Percentiles rank a stretch among this genome's conserved stretches.
Evolutionary conservation across 2,329 filamentous ascomycete species (phyloP).

Genomic region (Colletotrichum theobromicola): DNA sequence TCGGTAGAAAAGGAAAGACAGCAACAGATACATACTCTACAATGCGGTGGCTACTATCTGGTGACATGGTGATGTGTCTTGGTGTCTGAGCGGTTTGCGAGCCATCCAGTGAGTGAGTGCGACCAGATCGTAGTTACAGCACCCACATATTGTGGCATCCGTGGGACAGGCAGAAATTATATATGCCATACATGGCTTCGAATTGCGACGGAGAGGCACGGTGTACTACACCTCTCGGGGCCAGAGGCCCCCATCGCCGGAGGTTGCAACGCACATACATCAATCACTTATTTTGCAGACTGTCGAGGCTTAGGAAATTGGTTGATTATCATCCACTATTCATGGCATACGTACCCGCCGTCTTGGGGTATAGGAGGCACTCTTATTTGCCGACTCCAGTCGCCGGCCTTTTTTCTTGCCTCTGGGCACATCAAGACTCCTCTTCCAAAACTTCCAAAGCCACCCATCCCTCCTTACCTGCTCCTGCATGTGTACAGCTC

Average conservation of each 20-base stretch:
- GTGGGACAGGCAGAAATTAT: not conserved
- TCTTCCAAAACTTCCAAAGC: not conserved
- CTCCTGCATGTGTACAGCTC: not conserved
- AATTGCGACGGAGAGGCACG: not conserved
- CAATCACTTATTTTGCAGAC: not conserved
- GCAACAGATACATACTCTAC: not conserved
- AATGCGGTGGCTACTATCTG: not conserved
- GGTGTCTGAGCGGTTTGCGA: not conserved
- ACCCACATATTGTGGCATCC: not conserved
- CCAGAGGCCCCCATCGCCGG: not conserved
- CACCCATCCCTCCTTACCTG: not conserved
- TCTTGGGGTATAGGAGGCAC: not conserved
- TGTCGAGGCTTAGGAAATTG: not conserved
- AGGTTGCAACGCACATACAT: not conserved
- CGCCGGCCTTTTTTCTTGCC: constrained; percentile 7
- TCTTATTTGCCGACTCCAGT: constrained; percentile 12
- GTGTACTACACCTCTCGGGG: not conserved
- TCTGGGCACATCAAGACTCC: constrained; percentile 11
- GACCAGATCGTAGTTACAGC: not conserved
- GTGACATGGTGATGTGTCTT: not conserved
- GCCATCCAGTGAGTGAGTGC: not conserved
- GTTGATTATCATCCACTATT: constrained; percentile 17
- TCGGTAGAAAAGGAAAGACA: not conserved
- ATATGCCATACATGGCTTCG: not conserved
- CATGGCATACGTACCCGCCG: not conserved